These are phyloP conservation scores for Dryas octopetala DNA, from an alignment of 306 rosid genomes.

Conservation along the genomic window DNA sequence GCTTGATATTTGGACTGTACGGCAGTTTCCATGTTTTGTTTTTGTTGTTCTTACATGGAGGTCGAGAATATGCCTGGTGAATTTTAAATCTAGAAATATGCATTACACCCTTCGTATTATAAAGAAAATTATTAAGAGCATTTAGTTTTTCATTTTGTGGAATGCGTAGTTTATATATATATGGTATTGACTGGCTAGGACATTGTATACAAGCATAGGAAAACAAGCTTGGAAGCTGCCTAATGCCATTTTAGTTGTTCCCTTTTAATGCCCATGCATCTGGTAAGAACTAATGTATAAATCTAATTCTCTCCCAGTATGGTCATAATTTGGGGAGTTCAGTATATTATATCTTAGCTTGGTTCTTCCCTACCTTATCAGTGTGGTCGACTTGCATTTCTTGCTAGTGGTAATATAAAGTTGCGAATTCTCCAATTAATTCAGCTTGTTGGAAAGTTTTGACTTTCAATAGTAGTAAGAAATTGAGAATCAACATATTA, in stretches of 20 bases:
- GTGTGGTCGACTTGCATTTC: neutral
- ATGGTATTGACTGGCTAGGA: neutral
- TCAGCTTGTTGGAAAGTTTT: neutral
- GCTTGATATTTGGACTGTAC: neutral
- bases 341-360: no score
- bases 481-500: neutral
- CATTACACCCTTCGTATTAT: neutral
- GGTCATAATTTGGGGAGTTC: no score
- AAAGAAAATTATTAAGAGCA: neutral
- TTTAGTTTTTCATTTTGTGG: neutral
- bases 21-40: neutral
- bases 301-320: no score
- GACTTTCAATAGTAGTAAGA: neutral
- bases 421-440: neutral
- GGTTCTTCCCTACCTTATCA: no score
- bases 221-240: neutral
- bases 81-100: neutral
- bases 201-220: neutral
- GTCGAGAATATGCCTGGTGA: neutral
- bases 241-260: neutral
- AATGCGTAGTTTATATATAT: neutral
- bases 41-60: neutral
- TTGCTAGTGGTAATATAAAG: neutral
- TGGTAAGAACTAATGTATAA: neutral
- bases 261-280: slow-evolving; percentile 2